Conservation (phyloP, 331 rosid species). For the Malus hybrid region DNA sequence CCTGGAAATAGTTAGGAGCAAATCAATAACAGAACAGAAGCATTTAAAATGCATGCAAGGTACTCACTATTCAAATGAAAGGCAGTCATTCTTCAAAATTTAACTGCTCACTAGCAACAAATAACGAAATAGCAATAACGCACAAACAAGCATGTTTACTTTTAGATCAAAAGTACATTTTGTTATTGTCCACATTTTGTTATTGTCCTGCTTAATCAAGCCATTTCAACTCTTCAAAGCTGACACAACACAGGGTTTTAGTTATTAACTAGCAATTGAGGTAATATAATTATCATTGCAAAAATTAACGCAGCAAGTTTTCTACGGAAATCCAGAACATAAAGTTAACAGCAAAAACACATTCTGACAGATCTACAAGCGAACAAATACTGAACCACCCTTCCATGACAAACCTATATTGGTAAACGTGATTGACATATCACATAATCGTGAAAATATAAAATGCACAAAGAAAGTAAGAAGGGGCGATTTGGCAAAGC, state of each 20-base stretch:
- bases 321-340: not conserved
- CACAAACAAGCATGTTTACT: not conserved
- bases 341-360: not conserved
- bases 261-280: not conserved
- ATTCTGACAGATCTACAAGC: not conserved
- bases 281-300: not conserved
- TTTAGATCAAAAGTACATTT: not conserved
- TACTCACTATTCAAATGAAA: not conserved
- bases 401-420: not conserved
- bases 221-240: not conserved
- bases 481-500: not conserved
- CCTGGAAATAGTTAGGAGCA: constrained; percentile 26
- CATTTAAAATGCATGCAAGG: not conserved
- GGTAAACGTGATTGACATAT: not conserved
- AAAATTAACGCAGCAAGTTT: too few relatives aligned
- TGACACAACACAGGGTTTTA: not conserved
- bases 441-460: not conserved
- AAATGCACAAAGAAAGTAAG: not conserved
- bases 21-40: not conserved
- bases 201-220: not conserved
- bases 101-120: not conserved
- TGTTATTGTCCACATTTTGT: not conserved
- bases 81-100: not conserved
- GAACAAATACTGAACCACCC: not conserved
- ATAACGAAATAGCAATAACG: not conserved